Conservation (phyloP, 202 grass and related monocot species). For the Zoysia matrella region DNA sequence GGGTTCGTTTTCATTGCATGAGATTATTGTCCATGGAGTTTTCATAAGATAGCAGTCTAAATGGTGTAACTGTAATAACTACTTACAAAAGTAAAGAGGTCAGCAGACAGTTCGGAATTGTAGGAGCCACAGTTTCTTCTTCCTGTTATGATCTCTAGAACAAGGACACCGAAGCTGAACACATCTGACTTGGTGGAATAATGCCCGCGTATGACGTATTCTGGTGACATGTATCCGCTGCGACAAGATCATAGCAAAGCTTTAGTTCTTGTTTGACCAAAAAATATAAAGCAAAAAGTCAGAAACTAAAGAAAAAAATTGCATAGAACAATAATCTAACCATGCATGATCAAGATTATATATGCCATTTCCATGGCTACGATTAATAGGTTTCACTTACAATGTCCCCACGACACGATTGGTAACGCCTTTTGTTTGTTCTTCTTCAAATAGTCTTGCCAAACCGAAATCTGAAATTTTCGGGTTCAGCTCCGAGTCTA, state of each 20-base stretch:
- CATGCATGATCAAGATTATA: too few species aligned
- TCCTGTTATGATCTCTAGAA: constrained; percentile 31
- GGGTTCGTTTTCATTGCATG: too few species aligned
- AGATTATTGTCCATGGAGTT: too few species aligned
- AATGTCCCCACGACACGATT: constrained; percentile 51
- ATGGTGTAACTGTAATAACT: too few species aligned
- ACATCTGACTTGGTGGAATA: constrained; percentile 54
- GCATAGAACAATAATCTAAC: neutral
- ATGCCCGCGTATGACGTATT: constrained; percentile 56
- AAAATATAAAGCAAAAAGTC: neutral
- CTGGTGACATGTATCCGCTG: constrained; percentile 52
- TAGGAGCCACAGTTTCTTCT: constrained; percentile 36
- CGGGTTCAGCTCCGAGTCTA: constrained; percentile 46
- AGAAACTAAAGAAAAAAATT: neutral
- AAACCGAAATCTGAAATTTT: constrained; percentile 72
- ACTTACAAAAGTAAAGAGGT: constrained; percentile 58
- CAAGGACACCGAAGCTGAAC: constrained; percentile 57
- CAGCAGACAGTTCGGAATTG: neutral
- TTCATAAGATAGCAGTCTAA: too few species aligned
- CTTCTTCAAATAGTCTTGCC: constrained; percentile 43
- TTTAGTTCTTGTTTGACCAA: too few species aligned
- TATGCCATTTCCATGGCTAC: too few species aligned
- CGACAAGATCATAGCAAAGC: neutral
- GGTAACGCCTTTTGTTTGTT: constrained; percentile 47
- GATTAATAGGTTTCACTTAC: constrained; percentile 31